Conservation (phyloP, 2,329 filamentous ascomycete species). For the Albifimbria verrucaria region DNA sequence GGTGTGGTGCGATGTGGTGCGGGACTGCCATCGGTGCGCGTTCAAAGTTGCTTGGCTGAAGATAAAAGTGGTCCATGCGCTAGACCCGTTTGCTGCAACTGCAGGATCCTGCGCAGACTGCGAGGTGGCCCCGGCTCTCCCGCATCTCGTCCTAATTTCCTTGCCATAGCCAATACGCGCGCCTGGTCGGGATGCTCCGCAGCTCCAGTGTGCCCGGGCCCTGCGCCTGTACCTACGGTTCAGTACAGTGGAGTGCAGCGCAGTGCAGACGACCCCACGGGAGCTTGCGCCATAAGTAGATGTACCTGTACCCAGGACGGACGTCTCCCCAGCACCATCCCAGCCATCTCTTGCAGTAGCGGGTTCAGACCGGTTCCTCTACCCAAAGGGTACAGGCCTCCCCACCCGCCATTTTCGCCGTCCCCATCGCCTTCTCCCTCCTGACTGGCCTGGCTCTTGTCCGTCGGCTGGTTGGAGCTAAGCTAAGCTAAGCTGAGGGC, state of each 20-base stretch:
- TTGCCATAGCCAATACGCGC: neutral
- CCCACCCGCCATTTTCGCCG: too few relatives aligned
- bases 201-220: too few relatives aligned
- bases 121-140: neutral
- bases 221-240: too few relatives aligned
- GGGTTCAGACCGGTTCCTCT: neutral
- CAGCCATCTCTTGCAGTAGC: neutral
- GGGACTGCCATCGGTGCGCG: too few relatives aligned
- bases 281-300: neutral
- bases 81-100: neutral
- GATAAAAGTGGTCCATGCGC: neutral
- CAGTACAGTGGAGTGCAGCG: too few relatives aligned
- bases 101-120: neutral
- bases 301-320: neutral
- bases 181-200: neutral
- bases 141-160: neutral
- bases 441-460: too few relatives aligned
- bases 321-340: neutral
- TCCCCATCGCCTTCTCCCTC: too few relatives aligned
- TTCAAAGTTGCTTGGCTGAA: too few relatives aligned
- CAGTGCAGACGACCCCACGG: neutral
- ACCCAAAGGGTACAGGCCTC: too few relatives aligned
- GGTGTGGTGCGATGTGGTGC: too few relatives aligned
- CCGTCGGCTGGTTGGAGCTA: too few relatives aligned
- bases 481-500: too few relatives aligned